Percentiles rank a stretch among this genome's conserved stretches.
Conservation (phyloP, 345 rosid genomes). For the Murraya paniculata region DNA sequence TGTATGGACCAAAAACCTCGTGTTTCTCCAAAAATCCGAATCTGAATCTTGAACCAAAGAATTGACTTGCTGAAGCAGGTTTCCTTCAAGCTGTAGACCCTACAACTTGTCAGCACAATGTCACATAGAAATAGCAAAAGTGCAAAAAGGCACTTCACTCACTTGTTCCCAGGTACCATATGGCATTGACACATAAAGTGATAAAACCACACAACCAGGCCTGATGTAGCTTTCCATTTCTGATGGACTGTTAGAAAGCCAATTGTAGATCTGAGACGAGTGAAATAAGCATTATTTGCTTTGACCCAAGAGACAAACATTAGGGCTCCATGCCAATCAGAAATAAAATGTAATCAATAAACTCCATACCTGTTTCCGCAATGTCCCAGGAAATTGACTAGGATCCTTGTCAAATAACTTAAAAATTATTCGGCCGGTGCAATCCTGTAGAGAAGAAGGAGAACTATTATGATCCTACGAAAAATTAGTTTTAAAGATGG, state of each 20-base stretch:
- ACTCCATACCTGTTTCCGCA: slow-evolving; percentile 56
- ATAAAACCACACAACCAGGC: slow-evolving; percentile 86
- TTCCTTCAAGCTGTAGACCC: slow-evolving; percentile 64
- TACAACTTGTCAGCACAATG: slow-evolving; percentile 31
- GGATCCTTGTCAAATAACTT: slow-evolving; percentile 80
- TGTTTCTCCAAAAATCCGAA: slow-evolving; percentile 65
- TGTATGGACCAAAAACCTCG: slow-evolving; percentile 68
- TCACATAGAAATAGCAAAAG: not conserved
- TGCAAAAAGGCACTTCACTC: slow-evolving; percentile 33
- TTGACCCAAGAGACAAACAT: not conserved
- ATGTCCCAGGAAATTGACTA: slow-evolving; percentile 69
- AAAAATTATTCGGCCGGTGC: slow-evolving; percentile 66
- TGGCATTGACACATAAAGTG: slow-evolving; percentile 77
- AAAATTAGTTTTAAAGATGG: not conserved
- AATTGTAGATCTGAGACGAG: slow-evolving; percentile 62
- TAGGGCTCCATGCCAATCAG: not conserved
- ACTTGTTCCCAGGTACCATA: slow-evolving; percentile 69
- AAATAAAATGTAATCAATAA: slow-evolving; percentile 1
- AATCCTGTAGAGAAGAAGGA: slow-evolving; percentile 45
- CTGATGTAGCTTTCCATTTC: slow-evolving; percentile 98
- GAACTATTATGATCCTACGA: not conserved
- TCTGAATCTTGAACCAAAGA: slow-evolving; percentile 54
- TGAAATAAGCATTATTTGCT: slow-evolving; percentile 9
- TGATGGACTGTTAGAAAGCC: slow-evolving; percentile 88
- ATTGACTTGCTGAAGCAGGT: slow-evolving; percentile 47